These are phyloP conservation scores for Logfia minima DNA, from an alignment of 129 eudicot genomes.

Conservation along the genomic window DNA sequence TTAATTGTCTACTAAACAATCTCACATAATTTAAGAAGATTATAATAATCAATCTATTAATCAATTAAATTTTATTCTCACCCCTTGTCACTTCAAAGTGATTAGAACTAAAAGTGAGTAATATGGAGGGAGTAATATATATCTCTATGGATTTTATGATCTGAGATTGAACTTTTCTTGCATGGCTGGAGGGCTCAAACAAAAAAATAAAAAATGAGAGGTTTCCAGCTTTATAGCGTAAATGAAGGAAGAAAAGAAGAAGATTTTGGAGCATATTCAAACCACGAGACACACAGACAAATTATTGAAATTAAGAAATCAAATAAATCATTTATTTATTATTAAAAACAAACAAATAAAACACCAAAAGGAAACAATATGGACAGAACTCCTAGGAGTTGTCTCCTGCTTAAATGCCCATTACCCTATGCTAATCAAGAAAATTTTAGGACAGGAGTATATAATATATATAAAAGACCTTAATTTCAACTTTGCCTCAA, in stretches of 20 bases:
- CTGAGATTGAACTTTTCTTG: slow-evolving; percentile 7
- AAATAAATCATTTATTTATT: slow-evolving; percentile 15
- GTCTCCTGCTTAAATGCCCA: slow-evolving; percentile 36
- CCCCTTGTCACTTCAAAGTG: no score
- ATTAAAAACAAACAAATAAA: slow-evolving; percentile 25
- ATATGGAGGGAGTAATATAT: no score
- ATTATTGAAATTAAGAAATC: slow-evolving; percentile 27
- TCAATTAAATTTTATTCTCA: no score
- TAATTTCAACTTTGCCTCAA: slow-evolving; percentile 35
- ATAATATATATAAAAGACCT: slow-evolving; percentile 17
- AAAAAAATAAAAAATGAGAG: slow-evolving; percentile 3
- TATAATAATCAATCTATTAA: no score
- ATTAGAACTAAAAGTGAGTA: no score
- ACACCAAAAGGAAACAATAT: slow-evolving; percentile 32
- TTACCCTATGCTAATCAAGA: slow-evolving; percentile 34
- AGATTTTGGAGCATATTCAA: slow-evolving; percentile 29
- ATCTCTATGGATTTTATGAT: background rate
- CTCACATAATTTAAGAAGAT: no score
- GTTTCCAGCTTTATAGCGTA: slow-evolving; percentile 42
- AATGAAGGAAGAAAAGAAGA: slow-evolving; percentile 39
- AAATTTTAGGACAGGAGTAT: slow-evolving; percentile 13
- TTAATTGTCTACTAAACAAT: no score
- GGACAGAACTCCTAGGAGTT: slow-evolving; percentile 42
- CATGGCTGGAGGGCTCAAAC: slow-evolving; percentile 42
- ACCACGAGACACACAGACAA: slow-evolving; percentile 36